phyloP scores from a whole-genome alignment of 176 grass and related monocot species.

The Aegilops bicornis region DNA sequence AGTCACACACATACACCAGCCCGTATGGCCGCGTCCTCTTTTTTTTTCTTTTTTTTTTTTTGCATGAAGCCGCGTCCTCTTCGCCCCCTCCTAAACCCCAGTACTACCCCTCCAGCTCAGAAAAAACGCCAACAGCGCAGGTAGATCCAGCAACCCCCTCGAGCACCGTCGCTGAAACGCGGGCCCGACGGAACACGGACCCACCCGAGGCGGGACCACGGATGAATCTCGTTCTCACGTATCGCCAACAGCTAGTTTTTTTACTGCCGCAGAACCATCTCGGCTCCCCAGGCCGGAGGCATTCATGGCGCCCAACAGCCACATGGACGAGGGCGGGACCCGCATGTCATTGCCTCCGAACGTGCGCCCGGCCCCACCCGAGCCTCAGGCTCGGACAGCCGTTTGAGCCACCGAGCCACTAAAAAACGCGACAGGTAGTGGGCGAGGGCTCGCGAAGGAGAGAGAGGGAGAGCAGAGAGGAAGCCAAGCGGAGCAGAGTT shows the following conservation, averaged over 20 bases:
- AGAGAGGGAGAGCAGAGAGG: conserved; percentile 15
- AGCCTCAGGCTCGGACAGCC: conserved; percentile 78
- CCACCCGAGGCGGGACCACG: background rate
- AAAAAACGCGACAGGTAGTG: conserved; percentile 26
- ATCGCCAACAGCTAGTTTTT: background rate
- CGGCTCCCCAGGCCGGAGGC: background rate
- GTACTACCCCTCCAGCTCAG: background rate
- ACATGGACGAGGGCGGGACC: background rate
- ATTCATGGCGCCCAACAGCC: conserved; percentile 31
- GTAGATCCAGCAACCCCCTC: background rate
- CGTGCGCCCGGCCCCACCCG: background rate
- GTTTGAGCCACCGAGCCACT: conserved; percentile 43
- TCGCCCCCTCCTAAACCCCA: background rate
- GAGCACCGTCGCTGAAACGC: background rate
- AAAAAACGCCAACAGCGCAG: background rate
- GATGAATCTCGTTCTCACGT: background rate
- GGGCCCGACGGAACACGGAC: rapidly evolving
- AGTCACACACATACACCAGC: background rate
- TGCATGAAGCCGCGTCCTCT: background rate
- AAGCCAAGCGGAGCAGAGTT: conserved; percentile 7
- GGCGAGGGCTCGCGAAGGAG: background rate
- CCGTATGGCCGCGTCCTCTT: conserved; percentile 30
- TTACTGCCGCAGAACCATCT: background rate
- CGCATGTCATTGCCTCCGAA: background rate
- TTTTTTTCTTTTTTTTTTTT: no score